Base-by-base conservation (phyloP, 225 moss, liverwort and hornwort species). In the Thuidium tamariscinum region DNA sequence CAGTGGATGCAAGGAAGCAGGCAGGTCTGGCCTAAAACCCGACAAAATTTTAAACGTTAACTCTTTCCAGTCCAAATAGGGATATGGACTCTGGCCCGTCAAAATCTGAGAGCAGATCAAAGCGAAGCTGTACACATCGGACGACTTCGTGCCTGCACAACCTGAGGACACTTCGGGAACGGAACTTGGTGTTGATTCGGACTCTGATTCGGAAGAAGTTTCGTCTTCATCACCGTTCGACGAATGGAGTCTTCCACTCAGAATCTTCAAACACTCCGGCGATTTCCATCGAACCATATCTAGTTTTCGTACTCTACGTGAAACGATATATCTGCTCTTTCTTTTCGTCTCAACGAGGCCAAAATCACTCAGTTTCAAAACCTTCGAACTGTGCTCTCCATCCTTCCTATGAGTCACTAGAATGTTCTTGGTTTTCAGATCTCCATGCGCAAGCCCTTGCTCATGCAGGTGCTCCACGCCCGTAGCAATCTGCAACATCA, bases 121-220 rank as follows among this genome's bases (percentile, higher is more conserved):
- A 49, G 51, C 91, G 44, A 86, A 91, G 70, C 91, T 89, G 41
- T 87, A 91, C 5, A 89, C 86, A 54, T 91, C 91, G 76, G 91
- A 88, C 20, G 59, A 61, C 79, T 42, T 65, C 0, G 4, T 32
- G 63, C 6, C n/a, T 49, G 64, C n/a, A 49, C 7, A 5, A n/a
- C 11, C 32, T 51, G 36, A n/a, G 3, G 51, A 65, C 16, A 16
- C 25, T 7, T 65, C 49, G 25, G 65, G 49, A 7, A 81, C 17
- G 4, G 36, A 65, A 81, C 36, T 36, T 13, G 66, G 18, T 12
- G 52, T 4, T 27, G 51, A 66, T 37, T 81, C 81, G 3, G 52
- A 81, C 52, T 81, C 81, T 2, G 86, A 86, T 5, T 89, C 79
- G 39, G 79, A 79, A 21, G 65, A 87, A 3, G 83, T 75, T 62